Conservation (phyloP, 108 stramenopile genomes). For the Pelagomonas calceolata region DNA sequence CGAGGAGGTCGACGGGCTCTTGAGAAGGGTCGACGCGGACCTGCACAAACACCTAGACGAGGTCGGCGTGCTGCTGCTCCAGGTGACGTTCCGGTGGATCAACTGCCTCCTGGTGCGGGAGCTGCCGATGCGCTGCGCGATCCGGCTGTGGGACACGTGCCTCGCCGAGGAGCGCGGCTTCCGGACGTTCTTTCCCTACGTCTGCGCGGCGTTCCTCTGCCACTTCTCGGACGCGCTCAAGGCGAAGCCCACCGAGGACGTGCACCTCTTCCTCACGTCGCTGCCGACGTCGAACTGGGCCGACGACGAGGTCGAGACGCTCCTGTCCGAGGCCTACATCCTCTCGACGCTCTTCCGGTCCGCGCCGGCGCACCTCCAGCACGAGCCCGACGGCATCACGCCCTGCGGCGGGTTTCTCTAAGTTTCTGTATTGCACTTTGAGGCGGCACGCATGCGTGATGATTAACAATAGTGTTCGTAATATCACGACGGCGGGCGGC, state of each 20-base stretch:
- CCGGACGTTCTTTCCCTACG: conserved; percentile 93
- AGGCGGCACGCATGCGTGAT: no score
- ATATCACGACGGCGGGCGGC: no score
- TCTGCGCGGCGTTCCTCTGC: conserved; percentile 89
- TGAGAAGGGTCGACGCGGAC: conserved; percentile 76
- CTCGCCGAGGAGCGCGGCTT: conserved; percentile 79
- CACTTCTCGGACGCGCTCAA: conserved; percentile 73
- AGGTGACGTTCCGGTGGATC: conserved; percentile 99
- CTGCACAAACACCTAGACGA: conserved; percentile 62
- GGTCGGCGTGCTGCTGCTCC: conserved; percentile 72
- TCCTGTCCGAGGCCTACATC: conserved; percentile 43
- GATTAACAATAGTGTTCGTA: no score
- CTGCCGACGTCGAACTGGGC: conserved; percentile 45
- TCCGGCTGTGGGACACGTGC: conserved; percentile 89
- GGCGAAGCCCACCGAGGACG: conserved; percentile 77
- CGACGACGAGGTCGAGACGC: conserved; percentile 36
- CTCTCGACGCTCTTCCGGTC: conserved; percentile 28
- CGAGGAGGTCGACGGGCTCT: conserved; percentile 77
- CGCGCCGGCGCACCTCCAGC: conserved; percentile 14
- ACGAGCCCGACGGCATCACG: no score
- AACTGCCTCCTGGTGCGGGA: conserved; percentile 92
- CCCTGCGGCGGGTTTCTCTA: no score
- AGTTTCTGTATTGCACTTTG: no score
- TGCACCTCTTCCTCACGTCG: conserved; percentile 83
- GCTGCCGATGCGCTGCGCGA: conserved; percentile 59